Evolutionary conservation across 2,329 filamentous ascomycete species (phyloP).

Genomic region (Westerdykella ornata): DNA sequence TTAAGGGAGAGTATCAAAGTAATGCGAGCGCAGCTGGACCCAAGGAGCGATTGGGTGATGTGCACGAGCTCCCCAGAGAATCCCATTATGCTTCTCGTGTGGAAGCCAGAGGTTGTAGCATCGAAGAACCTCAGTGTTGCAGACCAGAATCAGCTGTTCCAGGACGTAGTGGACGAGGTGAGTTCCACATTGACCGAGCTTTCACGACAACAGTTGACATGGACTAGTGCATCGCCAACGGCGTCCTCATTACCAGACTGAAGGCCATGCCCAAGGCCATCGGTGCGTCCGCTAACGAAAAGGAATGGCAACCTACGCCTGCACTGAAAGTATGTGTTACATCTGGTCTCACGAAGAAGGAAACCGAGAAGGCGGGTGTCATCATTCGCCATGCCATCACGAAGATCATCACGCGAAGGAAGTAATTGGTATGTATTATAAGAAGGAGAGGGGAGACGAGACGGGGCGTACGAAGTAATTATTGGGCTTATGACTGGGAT

Average conservation of each 20-base stretch:
- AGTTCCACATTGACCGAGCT: conserved; percentile 21
- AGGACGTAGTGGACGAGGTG: conserved; percentile 96
- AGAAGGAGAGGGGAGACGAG: too few relatives aligned
- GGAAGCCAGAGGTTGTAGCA: conserved; percentile 77
- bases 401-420: conserved; percentile 67
- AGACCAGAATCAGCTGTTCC: conserved; percentile 77
- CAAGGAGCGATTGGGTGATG: conserved; percentile 84
- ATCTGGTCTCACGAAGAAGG: conserved; percentile 80
- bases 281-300: conserved; percentile 60
- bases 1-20: conserved; percentile 80
- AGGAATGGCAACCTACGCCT: conserved; percentile 61
- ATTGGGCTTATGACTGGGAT: too few relatives aligned
- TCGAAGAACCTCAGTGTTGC: conserved; percentile 60
- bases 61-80: conserved; percentile 79
- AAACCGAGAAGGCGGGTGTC: conserved; percentile 88
- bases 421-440: conserved; percentile 14
- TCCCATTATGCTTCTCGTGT: conserved; percentile 72
- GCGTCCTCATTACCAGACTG: conserved; percentile 79
- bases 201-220: conserved; percentile 10
- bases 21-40: conserved; percentile 82
- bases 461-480: too few relatives aligned
- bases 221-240: conserved; percentile 69
- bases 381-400: conserved; percentile 88
- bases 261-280: conserved; percentile 62
- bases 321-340: conserved; percentile 90